phyloP scores from a whole-genome alignment of 306 rosid species.

The Argentina anserina region DNA sequence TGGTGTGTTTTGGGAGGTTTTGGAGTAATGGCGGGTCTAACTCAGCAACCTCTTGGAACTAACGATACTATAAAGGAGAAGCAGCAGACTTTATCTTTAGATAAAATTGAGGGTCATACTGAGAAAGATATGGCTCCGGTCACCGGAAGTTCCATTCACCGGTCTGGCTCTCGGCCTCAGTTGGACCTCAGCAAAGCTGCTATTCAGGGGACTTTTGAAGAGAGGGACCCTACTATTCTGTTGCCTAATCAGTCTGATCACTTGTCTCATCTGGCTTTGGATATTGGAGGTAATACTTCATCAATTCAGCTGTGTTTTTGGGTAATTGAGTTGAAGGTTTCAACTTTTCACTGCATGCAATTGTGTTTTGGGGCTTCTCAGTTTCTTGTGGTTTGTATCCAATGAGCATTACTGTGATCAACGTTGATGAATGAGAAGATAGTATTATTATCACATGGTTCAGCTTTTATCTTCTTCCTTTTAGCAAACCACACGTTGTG shows the following conservation, averaged over 20 bases:
- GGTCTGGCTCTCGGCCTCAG: conserved; percentile 87
- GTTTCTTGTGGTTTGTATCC: not conserved
- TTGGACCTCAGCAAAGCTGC: conserved; percentile 96
- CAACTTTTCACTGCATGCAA: not conserved
- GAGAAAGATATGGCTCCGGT: conserved; percentile 58
- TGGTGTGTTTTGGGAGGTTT: conserved; percentile 23
- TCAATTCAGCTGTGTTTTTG: not conserved
- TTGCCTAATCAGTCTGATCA: conserved; percentile 97
- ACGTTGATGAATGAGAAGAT: not conserved
- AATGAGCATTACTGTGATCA: not conserved
- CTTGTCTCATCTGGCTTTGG: conserved; percentile 82
- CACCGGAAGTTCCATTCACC: conserved; percentile 65
- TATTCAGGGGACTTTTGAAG: conserved; percentile 76
- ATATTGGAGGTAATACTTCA: conserved; percentile 73
- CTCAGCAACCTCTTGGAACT: conserved; percentile 43
- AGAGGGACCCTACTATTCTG: conserved; percentile 81
- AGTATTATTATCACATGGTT: not conserved
- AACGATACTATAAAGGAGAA: conserved; percentile 30
- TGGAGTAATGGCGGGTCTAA: conserved; percentile 57
- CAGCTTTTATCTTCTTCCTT: conserved; percentile 9
- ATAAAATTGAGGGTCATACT: conserved; percentile 30
- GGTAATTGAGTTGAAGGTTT: not conserved
- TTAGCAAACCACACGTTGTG: not conserved
- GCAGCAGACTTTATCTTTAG: not conserved
- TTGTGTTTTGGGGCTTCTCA: not conserved